Evolutionary conservation across 1,284 basidiomycete genomes (phyloP), one percentile per base, ranked within the genome.

Genomic region (Stygiomarasmius scandens): DNA sequence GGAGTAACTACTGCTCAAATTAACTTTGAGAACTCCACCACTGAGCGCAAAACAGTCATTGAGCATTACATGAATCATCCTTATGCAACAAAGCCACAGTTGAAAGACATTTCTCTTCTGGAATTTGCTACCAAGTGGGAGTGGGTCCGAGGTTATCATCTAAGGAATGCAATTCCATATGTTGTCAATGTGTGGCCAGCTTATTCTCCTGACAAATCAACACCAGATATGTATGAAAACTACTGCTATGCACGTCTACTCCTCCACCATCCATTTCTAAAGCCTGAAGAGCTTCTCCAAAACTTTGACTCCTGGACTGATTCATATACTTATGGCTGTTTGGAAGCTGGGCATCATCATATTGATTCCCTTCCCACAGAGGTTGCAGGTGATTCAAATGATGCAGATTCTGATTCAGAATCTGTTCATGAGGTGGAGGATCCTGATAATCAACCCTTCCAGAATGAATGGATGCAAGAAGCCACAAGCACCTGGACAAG

Each of bases 211-310:
- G 56, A 60, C 45, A 32, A 32, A 32, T 32, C 29, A 32, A 32
- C 29, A 32, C 29, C 29, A 19, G 41, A 63, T 22, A 11, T 14
- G 14, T 64, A 61, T 52, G 58, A 62, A 27, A 64, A 61, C 12
- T 62, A 51, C 23, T 64, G 63, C 41, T 62, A 62, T 64, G 61
- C 61, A 1, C 34, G 44, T 20, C 41, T 64, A 47, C 34, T 64
- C 34, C 58, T 64, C 3, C 54, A 64, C 20, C 63, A 63, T 51
- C 60, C 58, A 0, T 60, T 59, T 38, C 12, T 0, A 1, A 47
- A 36, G 10, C 3, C 11, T 36, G 27, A 52, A 20, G 29, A 32
- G 12, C 29, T 32, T 12, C 29, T 32, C 12, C 6, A 12, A 32
- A 5, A 5, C 29, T 32, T 32, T 32, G 29, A 32, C 6, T 32